These are phyloP conservation scores for Ceratocystis variospora DNA, from an alignment of 2,329 filamentous ascomycete species.

Conservation along the genomic window DNA sequence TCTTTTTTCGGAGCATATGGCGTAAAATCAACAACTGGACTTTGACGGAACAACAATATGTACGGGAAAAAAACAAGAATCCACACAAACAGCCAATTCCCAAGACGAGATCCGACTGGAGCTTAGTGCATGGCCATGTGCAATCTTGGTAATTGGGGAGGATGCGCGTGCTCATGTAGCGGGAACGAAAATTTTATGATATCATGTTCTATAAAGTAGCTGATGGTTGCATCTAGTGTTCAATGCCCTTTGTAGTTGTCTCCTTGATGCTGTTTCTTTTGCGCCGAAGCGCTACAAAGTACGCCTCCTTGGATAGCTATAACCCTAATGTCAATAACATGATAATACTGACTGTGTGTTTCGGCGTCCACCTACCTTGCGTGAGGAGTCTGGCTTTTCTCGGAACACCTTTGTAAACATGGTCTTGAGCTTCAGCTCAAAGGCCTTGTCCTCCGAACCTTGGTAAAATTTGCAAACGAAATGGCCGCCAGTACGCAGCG, in stretches of 20 bases:
- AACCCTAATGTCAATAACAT: slow-evolving; percentile 12
- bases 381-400: slow-evolving; percentile 83
- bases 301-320: slow-evolving; percentile 72
- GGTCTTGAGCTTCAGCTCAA: slow-evolving; percentile 60
- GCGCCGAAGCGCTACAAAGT: slow-evolving; percentile 65
- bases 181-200: background rate
- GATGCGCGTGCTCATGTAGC: background rate
- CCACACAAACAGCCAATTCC: slow-evolving; percentile 17
- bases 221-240: background rate
- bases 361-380: slow-evolving; percentile 46
- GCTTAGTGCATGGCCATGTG: slow-evolving; percentile 3
- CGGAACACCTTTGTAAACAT: slow-evolving; percentile 70
- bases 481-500: slow-evolving; percentile 66
- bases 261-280: slow-evolving; percentile 30
- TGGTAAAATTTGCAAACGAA: slow-evolving; percentile 98
- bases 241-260: background rate
- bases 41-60: slow-evolving; percentile 16
- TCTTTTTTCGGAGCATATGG: slow-evolving; percentile 13
- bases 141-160: background rate
- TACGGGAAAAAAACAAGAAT: slow-evolving; percentile 19
- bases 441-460: slow-evolving; percentile 65
- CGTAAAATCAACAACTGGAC: slow-evolving; percentile 15
- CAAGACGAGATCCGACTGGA: background rate
- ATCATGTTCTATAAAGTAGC: background rate
- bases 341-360: background rate